Conservation (phyloP, 345 rosid genomes). For the Streptanthus diversifolius region DNA sequence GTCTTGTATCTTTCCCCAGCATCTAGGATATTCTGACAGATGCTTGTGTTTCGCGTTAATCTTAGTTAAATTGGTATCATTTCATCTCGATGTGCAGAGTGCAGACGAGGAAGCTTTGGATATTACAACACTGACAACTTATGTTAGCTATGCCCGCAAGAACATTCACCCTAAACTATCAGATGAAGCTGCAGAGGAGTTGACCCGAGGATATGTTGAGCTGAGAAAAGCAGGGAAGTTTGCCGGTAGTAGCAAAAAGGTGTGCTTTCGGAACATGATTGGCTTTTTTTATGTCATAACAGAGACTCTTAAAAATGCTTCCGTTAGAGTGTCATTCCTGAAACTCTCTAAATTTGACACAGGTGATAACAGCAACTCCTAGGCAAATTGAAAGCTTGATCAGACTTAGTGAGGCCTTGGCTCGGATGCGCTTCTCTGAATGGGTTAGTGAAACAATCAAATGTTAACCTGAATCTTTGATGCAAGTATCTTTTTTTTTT, state of each 20-base stretch:
- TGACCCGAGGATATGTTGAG: constrained; percentile 85
- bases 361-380: constrained; percentile 99
- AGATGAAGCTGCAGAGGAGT: constrained; percentile 95
- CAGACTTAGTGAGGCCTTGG: constrained; percentile 96
- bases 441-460: constrained; percentile 45
- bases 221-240: constrained; percentile 91
- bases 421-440: constrained; percentile 94
- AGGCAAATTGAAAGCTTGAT: constrained; percentile 95
- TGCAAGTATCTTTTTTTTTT: not conserved
- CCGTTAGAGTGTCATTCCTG: not conserved
- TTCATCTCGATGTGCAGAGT: constrained; percentile 47
- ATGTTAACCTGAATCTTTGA: not conserved
- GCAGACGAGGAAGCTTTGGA: constrained; percentile 69
- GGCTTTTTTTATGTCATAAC: not conserved
- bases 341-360: constrained; percentile 22
- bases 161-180: constrained; percentile 79
- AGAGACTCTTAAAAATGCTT: not conserved
- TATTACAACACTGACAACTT: constrained; percentile 68
- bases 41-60: not conserved
- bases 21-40: not conserved
- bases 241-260: constrained; percentile 97
- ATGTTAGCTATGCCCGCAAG: constrained; percentile 88
- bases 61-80: not conserved
- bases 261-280: not conserved
- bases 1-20: constrained; percentile 35